Evolutionary conservation across 179 eudicot species (phyloP).

Genomic region (Corrigiola litoralis): DNA sequence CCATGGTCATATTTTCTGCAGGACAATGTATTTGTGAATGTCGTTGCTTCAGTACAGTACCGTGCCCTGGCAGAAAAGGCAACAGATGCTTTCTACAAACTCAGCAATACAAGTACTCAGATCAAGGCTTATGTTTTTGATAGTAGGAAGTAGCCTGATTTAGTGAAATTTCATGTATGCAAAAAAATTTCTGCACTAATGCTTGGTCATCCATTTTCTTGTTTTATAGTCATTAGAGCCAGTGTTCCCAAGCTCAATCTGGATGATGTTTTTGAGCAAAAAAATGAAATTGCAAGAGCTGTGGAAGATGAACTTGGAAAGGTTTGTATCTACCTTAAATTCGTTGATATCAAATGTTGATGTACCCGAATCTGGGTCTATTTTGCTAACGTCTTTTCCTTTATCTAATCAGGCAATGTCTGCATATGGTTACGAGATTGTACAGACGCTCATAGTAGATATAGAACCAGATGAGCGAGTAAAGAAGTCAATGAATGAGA

Average conservation of each 20-base stretch:
- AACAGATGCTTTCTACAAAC: conserved; percentile 24
- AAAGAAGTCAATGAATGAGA: conserved; percentile 34
- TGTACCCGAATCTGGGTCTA: neutral
- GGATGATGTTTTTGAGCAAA: conserved; percentile 17
- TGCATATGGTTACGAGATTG: conserved; percentile 31
- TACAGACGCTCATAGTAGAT: conserved; percentile 30
- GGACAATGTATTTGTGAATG: conserved; percentile 35
- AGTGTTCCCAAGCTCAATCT: conserved; percentile 12
- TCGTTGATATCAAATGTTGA: neutral
- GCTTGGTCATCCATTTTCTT: too few relatives aligned
- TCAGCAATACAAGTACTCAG: conserved; percentile 24
- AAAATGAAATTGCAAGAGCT: conserved; percentile 11
- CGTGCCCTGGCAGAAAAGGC: conserved; percentile 22
- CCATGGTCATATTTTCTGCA: conserved; percentile 7
- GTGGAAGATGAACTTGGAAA: conserved; percentile 9
- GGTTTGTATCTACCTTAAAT: neutral
- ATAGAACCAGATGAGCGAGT: conserved; percentile 31
- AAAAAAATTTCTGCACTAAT: neutral
- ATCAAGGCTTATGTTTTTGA: conserved; percentile 34
- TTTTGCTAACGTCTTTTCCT: neutral
- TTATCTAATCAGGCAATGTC: conserved; percentile 24
- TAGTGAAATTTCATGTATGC: neutral
- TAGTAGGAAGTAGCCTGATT: conserved; percentile 10
- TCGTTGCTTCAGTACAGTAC: conserved; percentile 33
- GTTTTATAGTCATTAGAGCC: conserved; percentile 8